phyloP scores from a whole-genome alignment of 2,329 filamentous ascomycete species.

The Diaporthe humulicola region DNA sequence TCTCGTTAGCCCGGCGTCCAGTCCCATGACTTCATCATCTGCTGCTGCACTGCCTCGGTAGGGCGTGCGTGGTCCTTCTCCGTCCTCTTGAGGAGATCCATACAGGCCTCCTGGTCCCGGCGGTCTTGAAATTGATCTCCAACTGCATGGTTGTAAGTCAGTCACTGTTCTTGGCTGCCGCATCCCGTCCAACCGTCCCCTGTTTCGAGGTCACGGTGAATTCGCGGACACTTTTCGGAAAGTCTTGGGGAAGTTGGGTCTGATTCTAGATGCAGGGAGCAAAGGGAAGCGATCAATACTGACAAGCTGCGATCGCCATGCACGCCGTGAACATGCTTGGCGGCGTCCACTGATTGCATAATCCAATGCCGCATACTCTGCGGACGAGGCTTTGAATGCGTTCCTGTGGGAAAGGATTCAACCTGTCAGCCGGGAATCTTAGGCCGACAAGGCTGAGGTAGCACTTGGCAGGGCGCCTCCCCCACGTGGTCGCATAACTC shows the following conservation, averaged over 20 bases:
- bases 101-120: slow-evolving; percentile 48
- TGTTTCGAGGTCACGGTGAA: background rate
- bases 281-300: slow-evolving; percentile 42
- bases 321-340: slow-evolving; percentile 69
- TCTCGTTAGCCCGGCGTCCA: slow-evolving; percentile 37
- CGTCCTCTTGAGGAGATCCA: slow-evolving; percentile 48
- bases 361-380: slow-evolving; percentile 69
- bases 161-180: slow-evolving; percentile 14
- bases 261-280: slow-evolving; percentile 25
- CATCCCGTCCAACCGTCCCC: background rate
- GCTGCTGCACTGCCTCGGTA: slow-evolving; percentile 47
- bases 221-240: background rate
- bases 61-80: slow-evolving; percentile 50
- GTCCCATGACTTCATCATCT: slow-evolving; percentile 49
- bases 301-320: slow-evolving; percentile 68
- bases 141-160: slow-evolving; percentile 43
- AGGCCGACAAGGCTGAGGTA: slow-evolving; percentile 19
- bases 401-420: slow-evolving; percentile 47
- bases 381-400: slow-evolving; percentile 62
- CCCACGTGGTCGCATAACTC: slow-evolving; percentile 41
- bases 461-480: background rate
- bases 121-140: slow-evolving; percentile 48
- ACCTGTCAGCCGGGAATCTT: slow-evolving; percentile 10
- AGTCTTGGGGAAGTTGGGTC: background rate
- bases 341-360: slow-evolving; percentile 67